Percentiles rank a stretch among this genome's conserved stretches.
Conservation (phyloP, 2,329 filamentous ascomycete species). For the Verticillium zaregamsianum region DNA sequence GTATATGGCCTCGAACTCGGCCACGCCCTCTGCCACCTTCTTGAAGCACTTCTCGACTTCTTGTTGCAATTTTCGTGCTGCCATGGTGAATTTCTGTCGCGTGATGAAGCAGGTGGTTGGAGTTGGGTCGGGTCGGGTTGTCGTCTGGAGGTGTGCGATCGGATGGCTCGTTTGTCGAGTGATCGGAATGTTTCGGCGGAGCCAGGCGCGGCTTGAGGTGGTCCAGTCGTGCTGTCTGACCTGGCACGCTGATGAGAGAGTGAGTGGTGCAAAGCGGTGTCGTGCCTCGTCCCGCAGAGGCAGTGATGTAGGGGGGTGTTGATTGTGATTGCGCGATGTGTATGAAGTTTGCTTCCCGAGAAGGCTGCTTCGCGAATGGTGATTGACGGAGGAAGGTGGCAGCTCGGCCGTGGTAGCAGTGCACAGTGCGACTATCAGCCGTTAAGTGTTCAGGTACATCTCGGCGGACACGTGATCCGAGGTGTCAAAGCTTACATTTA, state of each 20-base stretch:
- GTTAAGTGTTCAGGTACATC: background rate
- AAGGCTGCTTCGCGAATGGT: background rate
- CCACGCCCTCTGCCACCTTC: constrained; percentile 89
- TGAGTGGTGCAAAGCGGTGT: background rate
- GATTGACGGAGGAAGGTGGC: background rate
- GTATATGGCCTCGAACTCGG: constrained; percentile 90
- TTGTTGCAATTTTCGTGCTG: constrained; percentile 91
- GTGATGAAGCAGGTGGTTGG: background rate
- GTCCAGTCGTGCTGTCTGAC: background rate
- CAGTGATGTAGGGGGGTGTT: background rate
- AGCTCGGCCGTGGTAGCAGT: background rate
- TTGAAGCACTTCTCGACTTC: constrained; percentile 99
- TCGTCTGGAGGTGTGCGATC: background rate
- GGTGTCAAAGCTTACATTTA: background rate
- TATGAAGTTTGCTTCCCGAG: background rate
- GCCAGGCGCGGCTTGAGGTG: background rate
- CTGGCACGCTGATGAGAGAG: background rate
- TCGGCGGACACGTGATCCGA: background rate
- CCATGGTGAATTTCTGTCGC: constrained; percentile 58
- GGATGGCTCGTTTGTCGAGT: background rate
- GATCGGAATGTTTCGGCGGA: background rate
- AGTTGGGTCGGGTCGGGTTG: background rate
- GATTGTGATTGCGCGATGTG: background rate
- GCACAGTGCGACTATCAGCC: background rate
- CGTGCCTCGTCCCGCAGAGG: background rate